These are phyloP conservation scores for Termitomyces sp. DNA, from an alignment of 768 basidiomycete species.

Conservation along the genomic window DNA sequence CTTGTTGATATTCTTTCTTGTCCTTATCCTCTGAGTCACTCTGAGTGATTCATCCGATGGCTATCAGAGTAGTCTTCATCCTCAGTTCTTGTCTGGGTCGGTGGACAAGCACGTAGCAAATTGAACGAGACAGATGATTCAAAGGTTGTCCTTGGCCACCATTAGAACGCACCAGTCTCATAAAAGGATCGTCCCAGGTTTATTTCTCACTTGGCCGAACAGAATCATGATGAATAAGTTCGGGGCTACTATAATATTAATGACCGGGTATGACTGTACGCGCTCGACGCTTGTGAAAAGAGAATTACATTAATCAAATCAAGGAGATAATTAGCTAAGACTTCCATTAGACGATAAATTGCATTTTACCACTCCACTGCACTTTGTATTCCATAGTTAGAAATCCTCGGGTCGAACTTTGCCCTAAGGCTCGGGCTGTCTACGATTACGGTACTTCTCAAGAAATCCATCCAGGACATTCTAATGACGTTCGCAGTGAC, in stretches of 20 bases:
- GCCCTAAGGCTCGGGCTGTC: background rate
- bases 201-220: background rate
- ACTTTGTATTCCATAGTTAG: background rate
- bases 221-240: background rate
- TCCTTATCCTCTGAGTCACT: background rate
- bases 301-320: background rate
- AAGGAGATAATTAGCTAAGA: background rate
- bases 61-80: too few relatives aligned
- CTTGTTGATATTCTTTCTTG: background rate
- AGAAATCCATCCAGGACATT: background rate
- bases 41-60: too few relatives aligned
- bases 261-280: conserved; percentile 1
- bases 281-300: background rate
- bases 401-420: background rate
- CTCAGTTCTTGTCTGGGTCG: too few relatives aligned
- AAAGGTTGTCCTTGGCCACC: background rate
- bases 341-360: conserved; percentile 1
- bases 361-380: background rate
- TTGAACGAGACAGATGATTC: background rate
- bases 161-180: background rate
- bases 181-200: background rate
- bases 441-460: background rate
- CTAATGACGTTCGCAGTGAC: background rate
- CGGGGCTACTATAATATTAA: background rate
- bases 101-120: background rate